phyloP scores from a whole-genome alignment of 805 yeast genomes.

The Cyberlindnera lachancei region DNA sequence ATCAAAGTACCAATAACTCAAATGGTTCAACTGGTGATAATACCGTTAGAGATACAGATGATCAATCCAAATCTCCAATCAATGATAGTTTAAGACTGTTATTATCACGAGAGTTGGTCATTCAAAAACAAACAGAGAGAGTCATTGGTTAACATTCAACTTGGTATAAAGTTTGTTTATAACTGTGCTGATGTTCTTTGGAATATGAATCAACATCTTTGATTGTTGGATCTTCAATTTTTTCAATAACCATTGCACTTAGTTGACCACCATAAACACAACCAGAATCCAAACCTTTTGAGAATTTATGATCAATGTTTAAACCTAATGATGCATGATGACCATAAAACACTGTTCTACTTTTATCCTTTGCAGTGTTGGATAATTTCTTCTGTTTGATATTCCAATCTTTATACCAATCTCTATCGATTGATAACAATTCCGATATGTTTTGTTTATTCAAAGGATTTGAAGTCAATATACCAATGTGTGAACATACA shows the following conservation, averaged over 20 bases:
- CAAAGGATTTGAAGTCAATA: conserved; percentile 22
- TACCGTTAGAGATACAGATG: too few species aligned
- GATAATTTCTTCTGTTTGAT: conserved; percentile 12
- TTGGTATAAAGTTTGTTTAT: conserved; percentile 8
- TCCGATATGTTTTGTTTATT: conserved; percentile 43
- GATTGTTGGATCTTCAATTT: conserved; percentile 7
- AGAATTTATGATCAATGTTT: conserved; percentile 48
- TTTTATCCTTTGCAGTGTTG: conserved; percentile 24
- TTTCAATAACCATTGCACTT: conserved; percentile 39
- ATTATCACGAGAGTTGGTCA: conserved; percentile 51
- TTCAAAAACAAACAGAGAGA: conserved; percentile 46
- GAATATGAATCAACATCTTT: too few species aligned
- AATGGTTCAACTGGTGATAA: too few species aligned
- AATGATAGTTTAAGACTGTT: conserved; percentile 50
- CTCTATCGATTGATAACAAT: conserved; percentile 61
- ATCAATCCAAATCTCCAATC: conserved; percentile 25
- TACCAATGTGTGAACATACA: conserved; percentile 15
- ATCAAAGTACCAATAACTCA: conserved; percentile 1
- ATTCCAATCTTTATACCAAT: conserved; percentile 39
- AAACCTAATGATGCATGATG: conserved; percentile 83
- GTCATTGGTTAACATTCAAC: conserved; percentile 10
- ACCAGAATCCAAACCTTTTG: conserved; percentile 78
- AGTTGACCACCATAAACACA: conserved; percentile 72
- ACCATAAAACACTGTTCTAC: conserved; percentile 61
- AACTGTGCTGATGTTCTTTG: too few species aligned